Percentiles rank a stretch among this genome's conserved stretches.
Evolutionary conservation across 202 grass and related monocot species (phyloP).

Genomic region (Hordeum pubiflorum): DNA sequence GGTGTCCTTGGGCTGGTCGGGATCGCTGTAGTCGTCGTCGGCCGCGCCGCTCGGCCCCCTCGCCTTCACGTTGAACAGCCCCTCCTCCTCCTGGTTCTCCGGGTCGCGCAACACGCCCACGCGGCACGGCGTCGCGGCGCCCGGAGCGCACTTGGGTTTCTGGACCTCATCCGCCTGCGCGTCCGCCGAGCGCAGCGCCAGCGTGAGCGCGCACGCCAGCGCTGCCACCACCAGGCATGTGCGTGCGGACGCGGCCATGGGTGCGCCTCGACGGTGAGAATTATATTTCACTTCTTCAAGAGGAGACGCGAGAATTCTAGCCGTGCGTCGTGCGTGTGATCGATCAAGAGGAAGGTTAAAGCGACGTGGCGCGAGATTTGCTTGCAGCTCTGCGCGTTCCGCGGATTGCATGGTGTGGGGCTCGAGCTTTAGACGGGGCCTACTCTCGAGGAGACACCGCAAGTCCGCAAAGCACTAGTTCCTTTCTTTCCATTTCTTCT

Average conservation of each 20-base stretch:
- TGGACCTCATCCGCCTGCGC: not conserved
- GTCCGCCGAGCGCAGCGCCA: not conserved
- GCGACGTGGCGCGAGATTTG: not conserved
- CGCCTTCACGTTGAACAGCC: constrained; percentile 1
- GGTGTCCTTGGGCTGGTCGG: constrained; percentile 25
- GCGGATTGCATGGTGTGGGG: not conserved
- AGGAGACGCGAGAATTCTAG: not conserved
- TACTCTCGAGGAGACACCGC: not conserved
- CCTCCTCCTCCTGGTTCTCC: constrained; percentile 68
- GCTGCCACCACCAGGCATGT: constrained; percentile 8
- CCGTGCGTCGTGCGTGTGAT: not conserved
- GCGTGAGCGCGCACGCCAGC: constrained; percentile 17
- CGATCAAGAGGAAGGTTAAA: not conserved
- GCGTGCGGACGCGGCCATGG: constrained; percentile 25
- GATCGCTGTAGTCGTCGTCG: constrained; percentile 44
- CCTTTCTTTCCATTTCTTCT: not conserved
- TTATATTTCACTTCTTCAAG: not conserved
- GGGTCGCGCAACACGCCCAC: constrained; percentile 41
- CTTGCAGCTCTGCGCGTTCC: not conserved
- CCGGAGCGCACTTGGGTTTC: constrained; percentile 29
- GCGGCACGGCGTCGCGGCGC: constrained; percentile 36
- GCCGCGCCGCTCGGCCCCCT: constrained; percentile 9
- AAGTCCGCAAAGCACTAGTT: not conserved
- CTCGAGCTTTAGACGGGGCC: not conserved
- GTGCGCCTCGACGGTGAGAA: not conserved